phyloP scores from a whole-genome alignment of 1,139 yeast species.

The Zygosaccharomyces sapae region DNA sequence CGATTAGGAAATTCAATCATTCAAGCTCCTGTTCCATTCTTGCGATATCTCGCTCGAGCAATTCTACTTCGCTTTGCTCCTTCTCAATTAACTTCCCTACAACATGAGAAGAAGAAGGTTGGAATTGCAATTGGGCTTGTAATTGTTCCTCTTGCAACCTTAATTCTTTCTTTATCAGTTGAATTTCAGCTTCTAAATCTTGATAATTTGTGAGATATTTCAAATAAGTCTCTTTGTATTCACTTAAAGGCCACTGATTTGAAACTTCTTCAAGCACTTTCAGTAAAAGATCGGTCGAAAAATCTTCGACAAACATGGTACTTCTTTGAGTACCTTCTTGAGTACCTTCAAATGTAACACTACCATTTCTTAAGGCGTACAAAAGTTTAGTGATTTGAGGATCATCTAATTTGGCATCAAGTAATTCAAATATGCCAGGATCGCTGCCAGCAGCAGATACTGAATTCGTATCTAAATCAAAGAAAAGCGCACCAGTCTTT shows the following conservation, averaged over 20 bases:
- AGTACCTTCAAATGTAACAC: slow-evolving; percentile 27
- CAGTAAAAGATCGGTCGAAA: slow-evolving; percentile 28
- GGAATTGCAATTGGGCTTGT: slow-evolving; percentile 13
- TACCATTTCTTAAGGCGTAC: slow-evolving; percentile 33
- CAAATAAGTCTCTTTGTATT: slow-evolving; percentile 25
- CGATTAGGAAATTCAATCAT: background rate
- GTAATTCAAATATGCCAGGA: slow-evolving; percentile 21
- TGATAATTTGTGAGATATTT: slow-evolving; percentile 19
- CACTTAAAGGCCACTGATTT: slow-evolving; percentile 32
- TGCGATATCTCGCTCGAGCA: slow-evolving; percentile 21
- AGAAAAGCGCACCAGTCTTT: slow-evolving; percentile 17
- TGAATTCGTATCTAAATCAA: slow-evolving; percentile 18
- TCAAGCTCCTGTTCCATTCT: slow-evolving; percentile 4
- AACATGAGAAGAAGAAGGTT: slow-evolving; percentile 18
- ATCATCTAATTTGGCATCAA: slow-evolving; percentile 27
- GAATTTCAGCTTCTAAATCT: slow-evolving; percentile 22
- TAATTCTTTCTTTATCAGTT: slow-evolving; percentile 20
- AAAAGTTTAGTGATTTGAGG: slow-evolving; percentile 23
- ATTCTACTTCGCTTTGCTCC: slow-evolving; percentile 27
- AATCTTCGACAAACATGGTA: slow-evolving; percentile 35
- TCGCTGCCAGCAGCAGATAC: slow-evolving; percentile 11
- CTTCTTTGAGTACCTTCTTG: slow-evolving; percentile 20
- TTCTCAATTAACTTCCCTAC: slow-evolving; percentile 26
- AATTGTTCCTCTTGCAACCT: slow-evolving; percentile 28
- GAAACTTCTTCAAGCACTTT: slow-evolving; percentile 30